These are phyloP conservation scores for Aspergillus intermedius DNA, from an alignment of 2,329 filamentous ascomycete genomes.

Conservation along the genomic window DNA sequence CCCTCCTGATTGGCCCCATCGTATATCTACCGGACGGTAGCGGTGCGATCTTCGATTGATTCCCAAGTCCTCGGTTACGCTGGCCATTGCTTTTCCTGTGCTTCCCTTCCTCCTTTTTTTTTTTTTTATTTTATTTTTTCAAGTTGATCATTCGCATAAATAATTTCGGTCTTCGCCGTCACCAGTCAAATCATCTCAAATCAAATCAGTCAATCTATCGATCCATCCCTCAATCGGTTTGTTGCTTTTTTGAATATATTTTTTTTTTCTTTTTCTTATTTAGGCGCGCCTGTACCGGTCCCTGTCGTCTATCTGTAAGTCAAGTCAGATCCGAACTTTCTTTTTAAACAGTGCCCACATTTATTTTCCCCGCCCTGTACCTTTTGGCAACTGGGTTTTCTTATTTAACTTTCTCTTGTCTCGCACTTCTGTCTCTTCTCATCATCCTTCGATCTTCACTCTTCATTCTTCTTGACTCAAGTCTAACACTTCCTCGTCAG, in stretches of 20 bases:
- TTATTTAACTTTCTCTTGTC: neutral
- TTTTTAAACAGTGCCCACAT: neutral
- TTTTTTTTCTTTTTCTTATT: neutral
- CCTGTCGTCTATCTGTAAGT: neutral
- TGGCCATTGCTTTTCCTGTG: constrained; percentile 1
- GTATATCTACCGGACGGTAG: neutral
- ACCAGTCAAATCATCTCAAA: neutral
- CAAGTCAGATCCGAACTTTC: constrained; percentile 1
- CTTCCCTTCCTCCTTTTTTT: neutral
- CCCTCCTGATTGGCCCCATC: neutral
- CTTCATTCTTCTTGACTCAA: neutral
- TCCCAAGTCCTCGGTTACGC: constrained; percentile 1
- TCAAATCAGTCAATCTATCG: neutral
- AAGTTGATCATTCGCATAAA: neutral
- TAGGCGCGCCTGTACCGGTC: neutral
- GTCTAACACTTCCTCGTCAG: neutral
- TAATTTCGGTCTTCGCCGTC: constrained; percentile 1
- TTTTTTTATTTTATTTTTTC: neutral
- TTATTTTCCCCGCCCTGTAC: neutral
- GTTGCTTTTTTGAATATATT: neutral
- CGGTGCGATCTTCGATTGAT: neutral
- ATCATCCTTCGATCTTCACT: neutral
- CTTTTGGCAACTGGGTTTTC: neutral
- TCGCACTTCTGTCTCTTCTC: neutral
- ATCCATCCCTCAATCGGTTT: neutral